Evolutionary conservation across 768 basidiomycete genomes (phyloP), one percentile per base, ranked within the genome.

Genomic region (Plicaturopsis crispa): DNA sequence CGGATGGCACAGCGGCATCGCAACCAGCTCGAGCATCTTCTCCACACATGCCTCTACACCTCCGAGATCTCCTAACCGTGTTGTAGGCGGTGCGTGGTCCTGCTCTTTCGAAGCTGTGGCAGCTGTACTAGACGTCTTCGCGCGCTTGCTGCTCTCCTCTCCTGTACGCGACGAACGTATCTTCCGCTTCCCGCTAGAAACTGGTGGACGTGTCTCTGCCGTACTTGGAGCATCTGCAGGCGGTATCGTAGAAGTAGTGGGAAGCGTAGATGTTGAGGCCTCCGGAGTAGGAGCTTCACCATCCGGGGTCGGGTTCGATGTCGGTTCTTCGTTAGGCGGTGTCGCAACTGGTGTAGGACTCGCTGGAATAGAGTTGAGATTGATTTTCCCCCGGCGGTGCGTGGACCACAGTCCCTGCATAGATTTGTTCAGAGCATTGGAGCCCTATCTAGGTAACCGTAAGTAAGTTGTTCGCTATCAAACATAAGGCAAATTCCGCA

Each of bases 21-120:
- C 91, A 11, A 98, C 91, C n/a, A 94, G 79, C 52, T 97, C 93
- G 24, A 96, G 74, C 67, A 98, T 77, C 57, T 92, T 92, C 55
- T 94, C 91, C 12, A 97, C 72, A 45, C 84, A 92, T 11, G 68
- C 51, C 40, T 87, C 82, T 4, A 97, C 73, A 6, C 94, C 96
- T 11, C 93, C 96, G 0, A 98, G 71, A 48, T 91, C 84, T 1
- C 88, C 77, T 4, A 98, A 63, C 6, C 88, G 73, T 0, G 84
- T 75, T 1, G 73, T 56, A 0, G 93, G 91, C 0, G 91, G 84
- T 2, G 75, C 54, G 45, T 85, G 65, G 42, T 84, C 82, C 51
- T 85, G 86, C 4, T 73, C 48, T 24, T 66, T 60, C 21, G 64
- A 51, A 0, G 57, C 57, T 4, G 56, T 47, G 6, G 48, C 38